Evolutionary conservation across 2,329 filamentous ascomycete genomes (phyloP).

Genomic region (Ceratocystis colombiana): DNA sequence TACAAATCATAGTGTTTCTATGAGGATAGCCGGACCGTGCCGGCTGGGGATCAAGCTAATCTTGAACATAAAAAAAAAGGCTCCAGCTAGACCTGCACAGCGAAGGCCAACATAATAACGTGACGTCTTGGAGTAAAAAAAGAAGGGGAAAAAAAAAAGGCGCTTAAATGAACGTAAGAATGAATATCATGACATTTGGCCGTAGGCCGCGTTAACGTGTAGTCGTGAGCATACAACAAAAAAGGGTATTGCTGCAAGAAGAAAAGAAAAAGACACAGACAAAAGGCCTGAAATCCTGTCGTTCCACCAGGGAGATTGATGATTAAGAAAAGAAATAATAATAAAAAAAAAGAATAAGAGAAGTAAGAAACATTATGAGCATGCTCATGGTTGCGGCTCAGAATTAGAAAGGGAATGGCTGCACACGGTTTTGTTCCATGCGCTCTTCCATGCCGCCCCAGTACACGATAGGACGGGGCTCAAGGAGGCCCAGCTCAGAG

Average conservation of each 20-base stretch:
- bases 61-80: background rate
- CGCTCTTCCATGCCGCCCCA: slow-evolving; percentile 55
- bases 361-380: background rate
- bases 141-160: slow-evolving; percentile 2
- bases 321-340: slow-evolving; percentile 22
- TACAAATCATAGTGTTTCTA: background rate
- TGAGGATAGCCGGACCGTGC: background rate
- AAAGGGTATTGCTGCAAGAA: slow-evolving; percentile 12
- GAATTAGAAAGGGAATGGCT: slow-evolving; percentile 23
- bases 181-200: slow-evolving; percentile 23
- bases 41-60: background rate
- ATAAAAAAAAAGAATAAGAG: slow-evolving; percentile 8
- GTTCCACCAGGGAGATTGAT: slow-evolving; percentile 20
- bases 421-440: slow-evolving; percentile 32
- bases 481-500: slow-evolving; percentile 46
- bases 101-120: slow-evolving; percentile 8
- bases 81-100: slow-evolving; percentile 7
- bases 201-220: slow-evolving; percentile 23
- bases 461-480: slow-evolving; percentile 53
- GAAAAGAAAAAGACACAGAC: slow-evolving; percentile 14
- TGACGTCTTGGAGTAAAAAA: background rate
- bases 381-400: background rate
- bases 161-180: slow-evolving; percentile 17
- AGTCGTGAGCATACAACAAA: slow-evolving; percentile 17
- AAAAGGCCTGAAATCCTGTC: slow-evolving; percentile 10